These are phyloP conservation scores for Euphrasia arctica DNA, from an alignment of 305 asterid genomes.

Conservation along the genomic window DNA sequence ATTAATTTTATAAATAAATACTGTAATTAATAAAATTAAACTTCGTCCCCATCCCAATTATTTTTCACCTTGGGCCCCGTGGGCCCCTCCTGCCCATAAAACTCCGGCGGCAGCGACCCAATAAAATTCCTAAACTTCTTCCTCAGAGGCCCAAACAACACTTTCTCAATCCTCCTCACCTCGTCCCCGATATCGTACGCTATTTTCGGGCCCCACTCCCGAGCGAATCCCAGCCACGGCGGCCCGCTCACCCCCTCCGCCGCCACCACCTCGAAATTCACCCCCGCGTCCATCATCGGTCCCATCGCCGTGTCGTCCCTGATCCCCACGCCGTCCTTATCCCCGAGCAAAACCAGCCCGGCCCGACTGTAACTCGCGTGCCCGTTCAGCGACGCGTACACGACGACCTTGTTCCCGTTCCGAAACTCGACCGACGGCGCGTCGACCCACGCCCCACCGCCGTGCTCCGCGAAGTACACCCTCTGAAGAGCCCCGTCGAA, in stretches of 20 bases:
- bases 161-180: slow-evolving; percentile 35
- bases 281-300: slow-evolving; percentile 43
- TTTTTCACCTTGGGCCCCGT: background rate
- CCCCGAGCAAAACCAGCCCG: slow-evolving; percentile 57
- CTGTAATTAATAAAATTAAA: too few relatives aligned
- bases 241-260: slow-evolving; percentile 50
- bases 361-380: slow-evolving; percentile 50
- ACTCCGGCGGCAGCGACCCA: slow-evolving; percentile 49
- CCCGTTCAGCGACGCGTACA: slow-evolving; percentile 49
- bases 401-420: slow-evolving; percentile 42
- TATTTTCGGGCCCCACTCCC: slow-evolving; percentile 77
- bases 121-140: slow-evolving; percentile 38
- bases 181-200: slow-evolving; percentile 42
- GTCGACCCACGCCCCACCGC: slow-evolving; percentile 73
- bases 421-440: slow-evolving; percentile 44
- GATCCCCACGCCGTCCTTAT: slow-evolving; percentile 50
- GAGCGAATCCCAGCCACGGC: slow-evolving; percentile 62
- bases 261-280: slow-evolving; percentile 43
- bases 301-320: slow-evolving; percentile 67
- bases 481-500: slow-evolving; percentile 57
- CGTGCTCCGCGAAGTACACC: slow-evolving; percentile 61
- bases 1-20: too few relatives aligned
- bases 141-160: slow-evolving; percentile 35
- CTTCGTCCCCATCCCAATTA: slow-evolving; percentile 28
- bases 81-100: slow-evolving; percentile 32